phyloP scores from a whole-genome alignment of 1,139 yeast genomes.

The Schwanniomyces etchellsii region DNA sequence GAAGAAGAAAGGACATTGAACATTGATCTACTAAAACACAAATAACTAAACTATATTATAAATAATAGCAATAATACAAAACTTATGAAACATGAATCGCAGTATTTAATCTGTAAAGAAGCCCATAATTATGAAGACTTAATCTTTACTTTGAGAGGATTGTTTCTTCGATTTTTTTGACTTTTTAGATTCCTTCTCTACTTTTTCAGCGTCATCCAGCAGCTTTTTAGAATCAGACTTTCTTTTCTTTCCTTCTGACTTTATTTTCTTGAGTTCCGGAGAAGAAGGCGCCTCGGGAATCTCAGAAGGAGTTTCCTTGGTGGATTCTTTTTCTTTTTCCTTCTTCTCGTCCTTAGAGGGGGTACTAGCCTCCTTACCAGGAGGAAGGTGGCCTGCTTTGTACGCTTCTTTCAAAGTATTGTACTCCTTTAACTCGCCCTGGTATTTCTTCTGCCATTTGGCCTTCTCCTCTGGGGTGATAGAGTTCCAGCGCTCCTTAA shows the following conservation, averaged over 20 bases:
- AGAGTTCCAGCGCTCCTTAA: constrained; percentile 73
- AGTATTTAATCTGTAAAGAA: no score
- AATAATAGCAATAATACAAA: constrained; percentile 1
- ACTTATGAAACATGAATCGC: no score
- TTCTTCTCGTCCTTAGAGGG: constrained; percentile 1
- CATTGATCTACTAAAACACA: constrained; percentile 1
- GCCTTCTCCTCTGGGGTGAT: constrained; percentile 63
- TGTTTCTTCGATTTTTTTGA: constrained; percentile 17
- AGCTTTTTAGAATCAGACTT: constrained; percentile 7
- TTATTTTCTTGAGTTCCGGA: constrained; percentile 6
- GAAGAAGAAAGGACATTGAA: constrained; percentile 70
- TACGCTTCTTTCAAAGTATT: constrained; percentile 62
- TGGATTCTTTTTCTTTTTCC: not conserved
- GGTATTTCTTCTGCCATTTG: constrained; percentile 73
- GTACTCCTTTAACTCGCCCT: constrained; percentile 57
- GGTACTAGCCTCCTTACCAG: constrained; percentile 1
- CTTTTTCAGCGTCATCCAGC: constrained; percentile 12
- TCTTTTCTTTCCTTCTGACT: constrained; percentile 9
- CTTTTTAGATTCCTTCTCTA: constrained; percentile 15
- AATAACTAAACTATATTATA: not conserved
- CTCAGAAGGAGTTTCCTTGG: constrained; percentile 7
- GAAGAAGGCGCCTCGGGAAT: constrained; percentile 3
- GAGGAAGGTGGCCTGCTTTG: constrained; percentile 21
- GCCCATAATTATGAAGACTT: no score
- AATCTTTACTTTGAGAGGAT: no score